These are phyloP conservation scores for Sporisorium graminicola DNA, from an alignment of 1,284 basidiomycete genomes.

Conservation along the genomic window DNA sequence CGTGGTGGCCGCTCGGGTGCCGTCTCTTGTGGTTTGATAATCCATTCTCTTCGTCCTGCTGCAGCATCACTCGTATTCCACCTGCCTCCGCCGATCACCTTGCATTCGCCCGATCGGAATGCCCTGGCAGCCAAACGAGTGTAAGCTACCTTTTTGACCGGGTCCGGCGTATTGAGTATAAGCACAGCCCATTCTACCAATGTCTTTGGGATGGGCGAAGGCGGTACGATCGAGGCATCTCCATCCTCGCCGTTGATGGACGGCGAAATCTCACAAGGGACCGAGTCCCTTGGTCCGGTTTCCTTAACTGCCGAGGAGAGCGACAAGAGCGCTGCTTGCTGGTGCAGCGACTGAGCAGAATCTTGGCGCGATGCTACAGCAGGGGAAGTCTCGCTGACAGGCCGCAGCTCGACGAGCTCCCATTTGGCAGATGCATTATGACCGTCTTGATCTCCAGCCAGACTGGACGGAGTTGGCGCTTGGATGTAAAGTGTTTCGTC, in stretches of 20 bases:
- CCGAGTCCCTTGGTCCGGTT: neutral
- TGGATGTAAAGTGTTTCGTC: slow-evolving; percentile 69
- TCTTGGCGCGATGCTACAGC: slow-evolving; percentile 22
- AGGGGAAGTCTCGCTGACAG: slow-evolving; percentile 79
- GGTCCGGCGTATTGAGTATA: slow-evolving; percentile 79
- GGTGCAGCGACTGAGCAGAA: slow-evolving; percentile 35
- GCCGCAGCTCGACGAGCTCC: slow-evolving; percentile 80
- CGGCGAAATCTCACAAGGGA: neutral
- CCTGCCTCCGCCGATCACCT: slow-evolving; percentile 74
- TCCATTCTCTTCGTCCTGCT: slow-evolving; percentile 35
- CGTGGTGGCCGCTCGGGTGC: slow-evolving; percentile 81
- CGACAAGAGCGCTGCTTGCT: slow-evolving; percentile 21
- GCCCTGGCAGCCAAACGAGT: slow-evolving; percentile 79
- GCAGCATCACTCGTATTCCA: slow-evolving; percentile 31
- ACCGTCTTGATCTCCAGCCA: slow-evolving; percentile 9
- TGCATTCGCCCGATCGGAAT: slow-evolving; percentile 79
- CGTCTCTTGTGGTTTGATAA: slow-evolving; percentile 43
- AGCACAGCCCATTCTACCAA: slow-evolving; percentile 82
- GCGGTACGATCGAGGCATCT: slow-evolving; percentile 18
- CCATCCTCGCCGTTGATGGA: neutral
- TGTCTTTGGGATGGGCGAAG: slow-evolving; percentile 70
- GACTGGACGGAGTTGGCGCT: slow-evolving; percentile 30
- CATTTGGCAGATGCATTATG: slow-evolving; percentile 71
- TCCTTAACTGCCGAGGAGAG: slow-evolving; percentile 29
- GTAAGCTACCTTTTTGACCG: slow-evolving; percentile 79